Percentiles rank a stretch among this genome's conserved stretches.
phyloP scores from a whole-genome alignment of 1,284 basidiomycete species.

The Laetiporus sulphureus region DNA sequence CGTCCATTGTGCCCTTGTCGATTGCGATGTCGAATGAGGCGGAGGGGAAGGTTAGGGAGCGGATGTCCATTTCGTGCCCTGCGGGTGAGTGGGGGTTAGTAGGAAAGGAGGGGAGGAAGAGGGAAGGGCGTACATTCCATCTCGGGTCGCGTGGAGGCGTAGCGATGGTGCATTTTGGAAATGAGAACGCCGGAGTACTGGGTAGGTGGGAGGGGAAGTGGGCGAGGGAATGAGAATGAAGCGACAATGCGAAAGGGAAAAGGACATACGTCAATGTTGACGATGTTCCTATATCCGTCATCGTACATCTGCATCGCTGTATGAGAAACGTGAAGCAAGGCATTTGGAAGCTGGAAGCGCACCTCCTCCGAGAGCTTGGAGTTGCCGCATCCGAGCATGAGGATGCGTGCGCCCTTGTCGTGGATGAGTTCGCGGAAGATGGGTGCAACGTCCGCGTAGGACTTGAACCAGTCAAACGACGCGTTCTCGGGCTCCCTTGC shows the following conservation, averaged over 20 bases:
- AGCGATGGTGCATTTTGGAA: slow-evolving; percentile 68
- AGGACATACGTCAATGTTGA: slow-evolving; percentile 72
- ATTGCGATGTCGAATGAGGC: slow-evolving; percentile 79
- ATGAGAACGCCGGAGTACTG: slow-evolving; percentile 82
- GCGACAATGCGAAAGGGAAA: slow-evolving; percentile 2
- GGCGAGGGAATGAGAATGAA: too few relatives aligned
- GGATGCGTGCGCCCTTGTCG: slow-evolving; percentile 56
- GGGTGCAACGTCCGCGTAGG: slow-evolving; percentile 58
- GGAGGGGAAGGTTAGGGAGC: slow-evolving; percentile 62
- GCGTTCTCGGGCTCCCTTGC: slow-evolving; percentile 60
- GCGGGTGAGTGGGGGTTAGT: neutral
- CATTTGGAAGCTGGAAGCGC: slow-evolving; percentile 12
- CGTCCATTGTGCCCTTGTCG: slow-evolving; percentile 95
- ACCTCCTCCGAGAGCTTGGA: slow-evolving; percentile 75
- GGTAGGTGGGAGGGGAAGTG: neutral
- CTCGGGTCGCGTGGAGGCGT: slow-evolving; percentile 47
- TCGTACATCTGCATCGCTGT: slow-evolving; percentile 73
- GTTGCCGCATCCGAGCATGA: slow-evolving; percentile 92
- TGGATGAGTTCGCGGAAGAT: slow-evolving; percentile 59
- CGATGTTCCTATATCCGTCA: slow-evolving; percentile 79
- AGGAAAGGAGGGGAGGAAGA: neutral
- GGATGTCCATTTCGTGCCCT: slow-evolving; percentile 90
- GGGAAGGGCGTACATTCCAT: slow-evolving; percentile 65
- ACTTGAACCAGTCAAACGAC: slow-evolving; percentile 86
- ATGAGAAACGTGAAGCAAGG: neutral